Base-by-base conservation (phyloP, 192 early-diverging fungal genomes). In the Backusella tuberculispora region DNA sequence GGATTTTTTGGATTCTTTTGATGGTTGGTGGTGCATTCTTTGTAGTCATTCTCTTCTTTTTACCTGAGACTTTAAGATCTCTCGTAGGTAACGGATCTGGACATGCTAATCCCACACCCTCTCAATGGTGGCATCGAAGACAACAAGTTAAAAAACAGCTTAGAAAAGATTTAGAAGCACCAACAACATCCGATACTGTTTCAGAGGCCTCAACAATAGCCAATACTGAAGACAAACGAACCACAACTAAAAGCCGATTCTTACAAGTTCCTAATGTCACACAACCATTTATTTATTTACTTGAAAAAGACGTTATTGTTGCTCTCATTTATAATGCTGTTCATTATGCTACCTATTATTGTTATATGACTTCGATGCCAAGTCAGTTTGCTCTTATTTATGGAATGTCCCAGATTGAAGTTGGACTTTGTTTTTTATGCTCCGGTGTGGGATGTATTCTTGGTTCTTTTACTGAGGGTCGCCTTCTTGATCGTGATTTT, bases 51-150 rank as follows among this genome's bases (percentile, higher is more conserved):
- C 37, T 81, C 1, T 81, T 84, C 71, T 67, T 85, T 66, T 63
- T 87, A 12, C 85, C 85, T 0, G 85, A 87, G 45, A 85, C 85
- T 0, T 70, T 83, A 43, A 78, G 85, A 19, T 66, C 77, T 2
- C 63, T 80, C 10, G 84, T 87, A 6, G 84, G 83, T 10, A 74
- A 81, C 29, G 80, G 80, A n/a, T 75, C 73, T n/a, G 76, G 76
- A 4, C 73, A 81, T 45, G 73, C 73, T 12, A 81, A 81, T 17
- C 80, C 80, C 29, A 85, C 73, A 26, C 66, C 73, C 47, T 70
- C 26, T 9, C 79, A 64, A 76, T 75, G 66, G 64, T 45, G 34
- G 43, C 53, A 45, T 40, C 69, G 34, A n/a, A 66, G 41, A 8
- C 53, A 38, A 6, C 47, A 60, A 15, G 60, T 26, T 43, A 43